Evolutionary conservation across 441 rosid species (phyloP).

Genomic region (Omphalea diandra): DNA sequence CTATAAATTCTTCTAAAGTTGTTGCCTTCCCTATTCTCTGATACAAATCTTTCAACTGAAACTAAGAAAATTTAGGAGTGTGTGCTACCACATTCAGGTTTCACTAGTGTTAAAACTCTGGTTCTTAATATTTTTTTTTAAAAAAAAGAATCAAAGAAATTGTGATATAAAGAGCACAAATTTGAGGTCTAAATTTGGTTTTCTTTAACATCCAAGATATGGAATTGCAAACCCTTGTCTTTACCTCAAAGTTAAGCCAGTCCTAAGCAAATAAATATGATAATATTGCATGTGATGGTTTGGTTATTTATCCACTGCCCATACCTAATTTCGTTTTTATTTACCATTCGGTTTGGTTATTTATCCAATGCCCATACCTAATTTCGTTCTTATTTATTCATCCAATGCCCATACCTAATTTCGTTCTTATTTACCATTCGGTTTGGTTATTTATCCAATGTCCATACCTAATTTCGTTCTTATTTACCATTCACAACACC

Average conservation of each 20-base stretch:
- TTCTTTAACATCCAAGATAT: slow-evolving; percentile 29
- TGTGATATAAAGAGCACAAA: no score
- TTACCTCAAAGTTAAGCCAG: slow-evolving; percentile 40
- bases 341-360: no score
- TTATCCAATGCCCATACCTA: slow-evolving; percentile 33
- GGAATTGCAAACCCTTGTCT: slow-evolving; percentile 29
- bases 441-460: slow-evolving; percentile 29
- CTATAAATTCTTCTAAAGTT: not conserved
- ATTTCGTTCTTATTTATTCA: slow-evolving; percentile 20
- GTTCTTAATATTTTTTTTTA: no score
- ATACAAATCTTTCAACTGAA: not conserved
- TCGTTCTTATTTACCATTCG: no score
- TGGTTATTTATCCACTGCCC: no score
- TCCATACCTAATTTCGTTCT: slow-evolving; percentile 32
- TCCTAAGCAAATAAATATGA: slow-evolving; percentile 1
- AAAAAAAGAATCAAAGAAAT: no score
- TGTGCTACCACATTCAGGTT: no score
- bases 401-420: no score
- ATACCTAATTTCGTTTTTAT: no score
- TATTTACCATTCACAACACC: no score
- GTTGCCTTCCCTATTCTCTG: slow-evolving; percentile 13
- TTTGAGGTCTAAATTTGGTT: slow-evolving; percentile 11
- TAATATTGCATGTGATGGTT: slow-evolving; percentile 20
- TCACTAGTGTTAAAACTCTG: no score
- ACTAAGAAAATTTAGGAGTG: no score